Conservation (phyloP, 2,329 filamentous ascomycete species). For the Zasmidium angulare region DNA sequence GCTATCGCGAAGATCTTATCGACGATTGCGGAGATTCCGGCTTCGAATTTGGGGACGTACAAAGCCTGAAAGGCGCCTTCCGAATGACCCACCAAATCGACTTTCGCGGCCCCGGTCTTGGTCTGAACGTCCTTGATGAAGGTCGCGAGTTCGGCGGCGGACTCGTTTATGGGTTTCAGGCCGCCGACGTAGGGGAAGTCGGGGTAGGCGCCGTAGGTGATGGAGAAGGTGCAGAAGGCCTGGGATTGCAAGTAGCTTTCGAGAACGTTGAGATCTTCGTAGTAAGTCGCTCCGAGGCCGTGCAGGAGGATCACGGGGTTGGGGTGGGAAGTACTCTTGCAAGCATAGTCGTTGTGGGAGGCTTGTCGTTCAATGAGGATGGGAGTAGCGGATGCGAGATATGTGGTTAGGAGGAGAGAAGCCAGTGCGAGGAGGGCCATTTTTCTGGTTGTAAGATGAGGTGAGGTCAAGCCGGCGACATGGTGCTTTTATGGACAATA, state of each 20-base stretch:
- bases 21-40: slow-evolving; percentile 16
- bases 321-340: slow-evolving; percentile 20
- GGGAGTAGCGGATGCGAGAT: neutral
- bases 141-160: slow-evolving; percentile 19
- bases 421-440: neutral
- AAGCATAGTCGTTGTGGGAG: slow-evolving; percentile 25
- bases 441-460: neutral
- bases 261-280: slow-evolving; percentile 27
- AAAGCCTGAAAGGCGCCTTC: slow-evolving; percentile 27
- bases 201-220: slow-evolving; percentile 25
- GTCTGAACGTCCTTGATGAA: slow-evolving; percentile 21
- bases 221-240: slow-evolving; percentile 26
- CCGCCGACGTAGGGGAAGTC: slow-evolving; percentile 23
- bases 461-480: no score
- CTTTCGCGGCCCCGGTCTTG: slow-evolving; percentile 17
- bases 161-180: slow-evolving; percentile 20
- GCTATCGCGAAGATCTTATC: slow-evolving; percentile 25
- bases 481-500: no score
- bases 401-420: neutral
- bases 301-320: slow-evolving; percentile 28
- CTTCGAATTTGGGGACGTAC: slow-evolving; percentile 24
- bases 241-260: slow-evolving; percentile 20
- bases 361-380: neutral
- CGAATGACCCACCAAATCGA: slow-evolving; percentile 27
- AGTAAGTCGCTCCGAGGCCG: slow-evolving; percentile 28